These are phyloP conservation scores for Bipolaris sorokiniana DNA, from an alignment of 2,329 filamentous ascomycete species.

Conservation along the genomic window DNA sequence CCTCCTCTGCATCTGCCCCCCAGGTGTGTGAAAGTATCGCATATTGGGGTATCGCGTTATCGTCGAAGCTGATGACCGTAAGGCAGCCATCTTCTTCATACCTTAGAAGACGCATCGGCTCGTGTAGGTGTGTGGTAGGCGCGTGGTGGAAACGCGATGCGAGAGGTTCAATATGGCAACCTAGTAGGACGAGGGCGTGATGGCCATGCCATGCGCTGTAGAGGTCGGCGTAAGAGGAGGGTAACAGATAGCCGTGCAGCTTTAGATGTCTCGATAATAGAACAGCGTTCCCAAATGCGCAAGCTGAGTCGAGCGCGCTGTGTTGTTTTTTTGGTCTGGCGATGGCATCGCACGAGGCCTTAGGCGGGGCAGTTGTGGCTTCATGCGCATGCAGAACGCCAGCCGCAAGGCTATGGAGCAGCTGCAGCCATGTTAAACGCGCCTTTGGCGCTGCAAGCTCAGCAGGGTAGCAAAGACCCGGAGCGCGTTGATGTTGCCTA, in stretches of 20 bases:
- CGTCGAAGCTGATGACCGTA: conserved; percentile 5
- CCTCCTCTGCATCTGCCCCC: conserved; percentile 32
- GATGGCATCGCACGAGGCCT: background rate
- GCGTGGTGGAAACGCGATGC: conserved; percentile 3
- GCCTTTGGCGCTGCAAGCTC: conserved; percentile 2
- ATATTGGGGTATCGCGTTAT: conserved; percentile 6
- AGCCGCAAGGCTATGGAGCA: background rate
- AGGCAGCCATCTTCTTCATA: conserved; percentile 11
- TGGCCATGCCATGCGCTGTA: background rate
- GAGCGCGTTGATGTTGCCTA: conserved; percentile 4
- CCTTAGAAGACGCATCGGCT: conserved; percentile 20
- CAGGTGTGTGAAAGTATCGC: conserved; percentile 41
- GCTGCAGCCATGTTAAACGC: background rate
- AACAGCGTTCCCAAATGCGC: background rate
- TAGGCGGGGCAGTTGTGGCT: conserved; percentile 5
- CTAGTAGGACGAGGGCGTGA: conserved; percentile 6
- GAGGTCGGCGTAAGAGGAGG: background rate
- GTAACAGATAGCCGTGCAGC: background rate
- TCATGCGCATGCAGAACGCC: conserved; percentile 3
- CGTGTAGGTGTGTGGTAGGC: conserved; percentile 3
- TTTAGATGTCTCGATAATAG: background rate
- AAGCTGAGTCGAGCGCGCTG: conserved; percentile 1
- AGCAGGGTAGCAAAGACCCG: background rate
- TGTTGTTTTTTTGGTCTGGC: background rate
- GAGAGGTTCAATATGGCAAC: conserved; percentile 10